Base-by-base conservation (phyloP, 2,329 filamentous ascomycete species). In the Diaporthe caulivora region DNA sequence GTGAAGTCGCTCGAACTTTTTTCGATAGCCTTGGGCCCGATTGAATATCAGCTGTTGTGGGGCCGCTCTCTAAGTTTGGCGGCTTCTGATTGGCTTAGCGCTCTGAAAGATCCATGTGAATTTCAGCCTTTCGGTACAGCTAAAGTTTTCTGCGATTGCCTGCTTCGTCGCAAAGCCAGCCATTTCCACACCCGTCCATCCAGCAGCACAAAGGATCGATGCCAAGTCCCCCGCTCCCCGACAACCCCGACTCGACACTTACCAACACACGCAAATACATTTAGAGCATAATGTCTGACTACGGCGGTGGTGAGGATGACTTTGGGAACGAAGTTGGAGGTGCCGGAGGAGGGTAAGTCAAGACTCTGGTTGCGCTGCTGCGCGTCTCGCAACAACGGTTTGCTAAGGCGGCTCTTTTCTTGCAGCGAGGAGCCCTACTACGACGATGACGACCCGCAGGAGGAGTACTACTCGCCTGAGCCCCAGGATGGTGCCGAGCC, bases 351-450 rank as follows among this genome's bases (percentile, higher is more conserved):
- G 73, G 29, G 71, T 73, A 62, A 67, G 74, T 75, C 31, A 31
- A 17, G n/a, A 60, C 42, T 15, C 31, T 24, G 34, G 40, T 37
- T 44, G 40, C 24, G 57, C 57, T 62, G 55, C 76, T 77, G 75
- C 51, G 76, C 76, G 55, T 42, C 53, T 64, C 67, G 47, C 42
- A 6, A 17, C 47, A 76, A 76, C 76, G 75, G 37, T 49, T 34
- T 83, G 82, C 78, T 83, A 76, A 77, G 74, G 74, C 67, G 76
- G 76, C 40, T 21, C 44, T 65, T n/a, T 15, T 44, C 15, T 62
- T 76, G 79, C 79, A 93, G 91, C 78, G 92, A 93, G 80, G 90
- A 92, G 84, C 90, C 93, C 79, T 89, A 91, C 80, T 93, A 91
- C 85, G 92, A 95, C 76, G 92, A 95, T 75, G 91, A 93, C 70